Evolutionary conservation across 2,329 filamentous ascomycete genomes (phyloP), one percentile per base, ranked within the genome.

Genomic region (Ophioceras dolichostomum): DNA sequence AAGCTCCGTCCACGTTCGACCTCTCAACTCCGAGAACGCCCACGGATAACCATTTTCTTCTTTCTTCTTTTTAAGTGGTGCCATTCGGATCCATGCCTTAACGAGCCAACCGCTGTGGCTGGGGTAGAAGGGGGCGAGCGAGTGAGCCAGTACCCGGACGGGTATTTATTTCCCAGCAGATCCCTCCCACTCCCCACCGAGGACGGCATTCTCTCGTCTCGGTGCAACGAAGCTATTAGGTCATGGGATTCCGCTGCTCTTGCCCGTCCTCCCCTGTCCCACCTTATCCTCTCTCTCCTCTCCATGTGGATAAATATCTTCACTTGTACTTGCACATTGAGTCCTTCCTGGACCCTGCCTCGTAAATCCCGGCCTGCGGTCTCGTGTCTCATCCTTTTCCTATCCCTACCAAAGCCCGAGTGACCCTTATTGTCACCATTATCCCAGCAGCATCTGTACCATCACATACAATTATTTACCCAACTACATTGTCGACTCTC

Each of bases 201-300:
- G 43, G 43, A 41, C 44, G 43, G 40, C 44, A 19, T 14, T 7
- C 13, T n/a, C 16, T 22, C 43, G 42, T n/a, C n/a, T n/a, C n/a
- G n/a, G n/a, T 29, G 36, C 42, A 43, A 43, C 42, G 43, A 49
- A 53, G 45, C 40, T 43, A 56, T 56, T 57, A 55, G 53, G 54
- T 58, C 52, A 59, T 56, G 48, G 39, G 48, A 54, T 48, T 41
- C 32, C 20, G 37, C 16, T 34, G n/a, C n/a, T n/a, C n/a, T n/a
- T n/a, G n/a, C n/a, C n/a, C n/a, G n/a, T n/a, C n/a, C n/a, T n/a
- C n/a, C n/a, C n/a, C n/a, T n/a, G n/a, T n/a, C n/a, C n/a, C n/a
- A n/a, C n/a, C n/a, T n/a, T n/a, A n/a, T n/a, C n/a, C n/a, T n/a
- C n/a, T n/a, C n/a, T n/a, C 17, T 20, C 24, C 30, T 30, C 34